Base-by-base conservation (phyloP, 2,329 filamentous ascomycete species). In the Bimuria novae-zelandiae region DNA sequence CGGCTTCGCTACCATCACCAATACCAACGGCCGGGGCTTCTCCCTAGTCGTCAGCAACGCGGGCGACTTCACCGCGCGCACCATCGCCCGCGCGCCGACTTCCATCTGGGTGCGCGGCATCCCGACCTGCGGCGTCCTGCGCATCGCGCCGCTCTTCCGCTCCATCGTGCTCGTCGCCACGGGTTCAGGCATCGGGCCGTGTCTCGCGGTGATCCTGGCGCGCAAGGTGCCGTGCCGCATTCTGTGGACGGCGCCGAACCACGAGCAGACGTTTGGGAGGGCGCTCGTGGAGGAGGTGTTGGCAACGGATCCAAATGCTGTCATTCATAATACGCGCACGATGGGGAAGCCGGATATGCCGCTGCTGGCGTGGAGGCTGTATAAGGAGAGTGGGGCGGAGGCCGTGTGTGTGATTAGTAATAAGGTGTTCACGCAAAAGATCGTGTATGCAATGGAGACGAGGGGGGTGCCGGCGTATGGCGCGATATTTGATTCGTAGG, bases 331-430 rank as follows among this genome's bases (percentile, higher is more conserved):
- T 66, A 90, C 88, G 3, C 79, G 81, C 46, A 73, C 76, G 25
- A 78, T 79, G 32, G 86, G 86, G 0, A 81, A 87, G 27, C 81
- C 86, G 1, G 82, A 90, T 65, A 84, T 89, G 74, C 68, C 85
- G 22, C 79, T 80, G 4, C 76, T 84, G 52, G 79, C 82, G 27
- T 86, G 83, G 59, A 73, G 77, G 17, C 75, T 87, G 42, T 79
- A 76, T 55, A 73, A 72, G 54, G 75, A 82, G 47, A 79, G 77
- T 27, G 69, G 76, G 0, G 82, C 82, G 1, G 89, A 92, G 77
- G 89, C 87, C 2, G 86, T 90, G 14, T 85, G 89, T 61, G 81
- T 91, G 51, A 89, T 92, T 63, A 86, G 85, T 49, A 92, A 92
- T 67, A 86, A 88, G 52, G 81, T 76, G 56, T 81, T 90, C 39